A percentile compares a stretch with the other conserved stretches of the same genome.
phyloP scores from a whole-genome alignment of 2,329 filamentous ascomycete genomes.

The Cytospora paraplurivora region DNA sequence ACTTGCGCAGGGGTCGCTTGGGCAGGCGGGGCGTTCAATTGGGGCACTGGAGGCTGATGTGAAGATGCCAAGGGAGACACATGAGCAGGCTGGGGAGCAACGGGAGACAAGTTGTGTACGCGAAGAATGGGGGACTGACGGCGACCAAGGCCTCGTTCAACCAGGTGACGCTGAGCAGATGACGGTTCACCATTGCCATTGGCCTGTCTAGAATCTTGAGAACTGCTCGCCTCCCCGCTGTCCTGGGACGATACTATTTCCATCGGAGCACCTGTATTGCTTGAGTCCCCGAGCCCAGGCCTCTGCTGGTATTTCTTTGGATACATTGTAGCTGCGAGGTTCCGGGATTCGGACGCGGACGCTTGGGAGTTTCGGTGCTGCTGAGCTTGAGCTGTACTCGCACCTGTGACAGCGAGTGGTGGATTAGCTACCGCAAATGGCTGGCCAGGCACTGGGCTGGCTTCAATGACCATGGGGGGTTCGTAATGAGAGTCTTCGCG shows the following conservation, averaged over 20 bases:
- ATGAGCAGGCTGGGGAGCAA: conserved; percentile 75
- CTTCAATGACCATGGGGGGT: conserved; percentile 36
- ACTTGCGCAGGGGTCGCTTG: conserved; percentile 55
- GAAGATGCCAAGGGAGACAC: conserved; percentile 60
- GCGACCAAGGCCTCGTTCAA: conserved; percentile 44
- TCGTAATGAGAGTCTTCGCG: conserved; percentile 41
- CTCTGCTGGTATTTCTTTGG: neutral
- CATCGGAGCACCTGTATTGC: conserved; percentile 32
- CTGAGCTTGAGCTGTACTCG: conserved; percentile 22
- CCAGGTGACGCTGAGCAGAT: conserved; percentile 30
- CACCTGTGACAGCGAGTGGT: conserved; percentile 16
- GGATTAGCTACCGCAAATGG: conserved; percentile 24
- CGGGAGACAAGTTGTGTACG: conserved; percentile 71
- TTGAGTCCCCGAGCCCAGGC: neutral
- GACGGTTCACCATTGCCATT: conserved; percentile 40
- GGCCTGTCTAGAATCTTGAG: conserved; percentile 44
- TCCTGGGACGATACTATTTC: conserved; percentile 40
- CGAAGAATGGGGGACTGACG: conserved; percentile 66
- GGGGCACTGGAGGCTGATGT: conserved; percentile 38
- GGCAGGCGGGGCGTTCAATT: conserved; percentile 37
- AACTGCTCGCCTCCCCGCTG: conserved; percentile 46
- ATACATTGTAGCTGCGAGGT: neutral
- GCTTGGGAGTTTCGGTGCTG: conserved; percentile 15
- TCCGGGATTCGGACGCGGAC: neutral
- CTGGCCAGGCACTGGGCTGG: conserved; percentile 29